Conservation (phyloP, 2,329 filamentous ascomycete species). For the Aspergillus sp. region DNA sequence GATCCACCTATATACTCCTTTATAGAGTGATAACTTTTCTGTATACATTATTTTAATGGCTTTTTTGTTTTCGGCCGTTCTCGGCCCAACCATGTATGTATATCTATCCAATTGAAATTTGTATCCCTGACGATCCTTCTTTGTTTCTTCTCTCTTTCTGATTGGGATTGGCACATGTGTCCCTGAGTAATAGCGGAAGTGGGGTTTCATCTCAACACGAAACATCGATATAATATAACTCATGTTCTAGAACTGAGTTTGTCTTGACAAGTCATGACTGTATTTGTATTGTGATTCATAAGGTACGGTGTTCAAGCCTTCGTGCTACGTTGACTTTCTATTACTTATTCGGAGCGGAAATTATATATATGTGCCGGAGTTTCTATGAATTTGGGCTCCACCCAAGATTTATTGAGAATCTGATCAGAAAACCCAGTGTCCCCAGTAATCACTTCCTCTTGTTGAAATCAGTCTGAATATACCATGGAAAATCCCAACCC, state of each 20-base stretch:
- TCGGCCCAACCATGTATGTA: conserved; percentile 3
- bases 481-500: too few relatives aligned
- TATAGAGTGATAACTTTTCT: conserved; percentile 16
- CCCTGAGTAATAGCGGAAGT: not conserved
- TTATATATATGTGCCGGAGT: too few relatives aligned
- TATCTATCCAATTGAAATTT: not conserved
- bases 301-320: not conserved
- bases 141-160: not conserved
- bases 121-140: not conserved
- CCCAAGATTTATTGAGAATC: too few relatives aligned
- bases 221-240: not conserved
- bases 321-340: not conserved
- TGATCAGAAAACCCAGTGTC: too few relatives aligned
- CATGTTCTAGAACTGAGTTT: not conserved
- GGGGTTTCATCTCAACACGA: not conserved
- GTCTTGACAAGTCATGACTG: not conserved
- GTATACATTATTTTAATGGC: conserved; percentile 5
- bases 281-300: not conserved
- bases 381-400: too few relatives aligned
- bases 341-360: too few relatives aligned
- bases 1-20: conserved; percentile 11
- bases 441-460: too few relatives aligned
- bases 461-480: too few relatives aligned
- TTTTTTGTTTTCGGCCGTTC: conserved; percentile 5
- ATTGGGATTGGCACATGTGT: not conserved